Percentiles rank a stretch among this genome's conserved stretches.
These are phyloP conservation scores for Grosmannia clavigera DNA, from an alignment of 2,329 filamentous ascomycete genomes.

Conservation along the genomic window DNA sequence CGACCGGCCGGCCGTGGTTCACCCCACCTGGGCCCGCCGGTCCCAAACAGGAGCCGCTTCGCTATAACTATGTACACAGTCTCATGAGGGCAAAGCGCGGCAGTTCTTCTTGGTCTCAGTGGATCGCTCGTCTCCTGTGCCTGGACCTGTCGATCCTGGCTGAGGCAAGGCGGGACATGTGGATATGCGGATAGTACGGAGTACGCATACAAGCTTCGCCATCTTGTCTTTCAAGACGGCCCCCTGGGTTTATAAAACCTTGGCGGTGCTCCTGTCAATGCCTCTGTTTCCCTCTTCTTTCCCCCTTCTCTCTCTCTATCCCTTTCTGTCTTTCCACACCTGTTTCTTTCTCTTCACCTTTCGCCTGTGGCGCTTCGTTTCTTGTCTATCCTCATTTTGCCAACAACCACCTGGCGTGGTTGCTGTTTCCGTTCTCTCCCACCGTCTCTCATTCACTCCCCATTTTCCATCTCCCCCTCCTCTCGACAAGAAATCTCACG, in stretches of 20 bases:
- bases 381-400: conserved; percentile 1
- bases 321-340: neutral
- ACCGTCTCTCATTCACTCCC: neutral
- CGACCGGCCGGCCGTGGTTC: neutral
- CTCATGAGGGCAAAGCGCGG: neutral
- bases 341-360: neutral
- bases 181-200: neutral
- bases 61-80: neutral
- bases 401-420: conserved; percentile 17
- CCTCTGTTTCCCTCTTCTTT: neutral
- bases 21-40: neutral
- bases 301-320: neutral
- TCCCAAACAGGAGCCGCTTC: conserved; percentile 4
- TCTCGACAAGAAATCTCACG: conserved; percentile 1
- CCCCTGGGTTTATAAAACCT: neutral
- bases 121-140: neutral
- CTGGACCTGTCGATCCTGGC: neutral
- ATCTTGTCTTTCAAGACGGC: neutral
- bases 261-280: neutral
- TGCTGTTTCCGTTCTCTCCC: conserved; percentile 2
- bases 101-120: neutral
- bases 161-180: neutral
- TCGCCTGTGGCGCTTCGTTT: conserved; percentile 4
- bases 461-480: neutral
- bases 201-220: neutral